Conservation (phyloP, 1,284 basidiomycete genomes). For the Leccinum fallax region DNA sequence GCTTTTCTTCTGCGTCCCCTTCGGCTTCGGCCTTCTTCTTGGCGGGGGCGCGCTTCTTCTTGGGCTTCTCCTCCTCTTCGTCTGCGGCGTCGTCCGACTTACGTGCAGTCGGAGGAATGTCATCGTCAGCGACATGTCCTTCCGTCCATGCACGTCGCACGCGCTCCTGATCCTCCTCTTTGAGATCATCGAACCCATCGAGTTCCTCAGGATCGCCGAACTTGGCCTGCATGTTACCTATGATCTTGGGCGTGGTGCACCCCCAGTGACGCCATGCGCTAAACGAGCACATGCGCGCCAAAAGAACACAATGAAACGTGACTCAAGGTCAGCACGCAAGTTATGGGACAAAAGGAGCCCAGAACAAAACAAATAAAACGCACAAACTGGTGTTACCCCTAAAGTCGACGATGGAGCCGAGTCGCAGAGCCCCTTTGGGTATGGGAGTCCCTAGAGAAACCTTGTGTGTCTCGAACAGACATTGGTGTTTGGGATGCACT, state of each 20-base stretch:
- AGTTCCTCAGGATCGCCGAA: conserved; percentile 64
- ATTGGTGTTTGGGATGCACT: conserved; percentile 7
- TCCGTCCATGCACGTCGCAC: conserved; percentile 70
- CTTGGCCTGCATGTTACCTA: conserved; percentile 72
- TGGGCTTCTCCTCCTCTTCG: conserved; percentile 43
- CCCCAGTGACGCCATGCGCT: conserved; percentile 85
- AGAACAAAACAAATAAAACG: conserved; percentile 33
- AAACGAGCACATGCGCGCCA: neutral
- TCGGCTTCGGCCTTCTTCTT: conserved; percentile 46
- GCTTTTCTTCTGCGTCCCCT: conserved; percentile 45
- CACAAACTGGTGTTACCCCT: conserved; percentile 73
- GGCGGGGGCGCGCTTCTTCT: conserved; percentile 41
- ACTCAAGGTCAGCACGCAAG: neutral
- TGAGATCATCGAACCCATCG: conserved; percentile 73
- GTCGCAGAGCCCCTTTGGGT: conserved; percentile 69
- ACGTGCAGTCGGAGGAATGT: conserved; percentile 72
- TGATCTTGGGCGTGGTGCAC: conserved; percentile 70
- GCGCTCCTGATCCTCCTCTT: conserved; percentile 64
- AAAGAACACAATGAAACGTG: neutral
- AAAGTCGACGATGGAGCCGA: conserved; percentile 80
- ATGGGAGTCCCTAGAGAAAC: conserved; percentile 62
- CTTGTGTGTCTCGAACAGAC: conserved; percentile 19
- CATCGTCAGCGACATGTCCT: conserved; percentile 76
- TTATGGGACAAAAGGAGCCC: neutral
- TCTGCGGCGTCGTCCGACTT: conserved; percentile 55